These are phyloP conservation scores for Pelargonium nanum DNA, from an alignment of 345 rosid species.

Conservation along the genomic window DNA sequence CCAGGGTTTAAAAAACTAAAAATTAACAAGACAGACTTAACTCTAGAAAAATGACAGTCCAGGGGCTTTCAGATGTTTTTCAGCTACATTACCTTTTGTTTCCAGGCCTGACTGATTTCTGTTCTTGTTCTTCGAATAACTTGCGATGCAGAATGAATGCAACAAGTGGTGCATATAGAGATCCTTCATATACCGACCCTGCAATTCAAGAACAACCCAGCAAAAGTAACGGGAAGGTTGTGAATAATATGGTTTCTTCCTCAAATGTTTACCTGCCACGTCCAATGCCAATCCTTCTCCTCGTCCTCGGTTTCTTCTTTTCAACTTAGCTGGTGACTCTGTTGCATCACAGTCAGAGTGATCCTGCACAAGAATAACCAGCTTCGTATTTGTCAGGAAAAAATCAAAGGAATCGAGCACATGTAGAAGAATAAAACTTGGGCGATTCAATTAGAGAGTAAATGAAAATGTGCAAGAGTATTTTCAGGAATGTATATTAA, in stretches of 20 bases:
- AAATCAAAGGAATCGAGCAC: no score
- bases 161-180: conserved; percentile 16
- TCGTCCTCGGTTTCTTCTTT: conserved; percentile 20
- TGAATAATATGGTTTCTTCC: conserved; percentile 37
- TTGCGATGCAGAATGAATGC: conserved; percentile 21
- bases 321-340: neutral
- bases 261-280: conserved; percentile 28
- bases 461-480: neutral
- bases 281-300: conserved; percentile 17
- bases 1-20: no score
- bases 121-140: no score
- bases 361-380: neutral
- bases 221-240: conserved; percentile 15
- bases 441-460: neutral
- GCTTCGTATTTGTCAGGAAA: neutral
- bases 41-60: no score
- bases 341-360: neutral
- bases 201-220: neutral
- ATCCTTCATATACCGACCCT: conserved; percentile 21
- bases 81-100: neutral
- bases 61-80: conserved; percentile 5
- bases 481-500: neutral
- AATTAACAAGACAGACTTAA: no score
- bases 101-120: no score
- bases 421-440: no score